A percentile compares a stretch with the other conserved stretches of the same genome.
These are phyloP conservation scores for Miscanthus lutarioriparius DNA, from an alignment of 176 grass and related monocot species.

Conservation along the genomic window DNA sequence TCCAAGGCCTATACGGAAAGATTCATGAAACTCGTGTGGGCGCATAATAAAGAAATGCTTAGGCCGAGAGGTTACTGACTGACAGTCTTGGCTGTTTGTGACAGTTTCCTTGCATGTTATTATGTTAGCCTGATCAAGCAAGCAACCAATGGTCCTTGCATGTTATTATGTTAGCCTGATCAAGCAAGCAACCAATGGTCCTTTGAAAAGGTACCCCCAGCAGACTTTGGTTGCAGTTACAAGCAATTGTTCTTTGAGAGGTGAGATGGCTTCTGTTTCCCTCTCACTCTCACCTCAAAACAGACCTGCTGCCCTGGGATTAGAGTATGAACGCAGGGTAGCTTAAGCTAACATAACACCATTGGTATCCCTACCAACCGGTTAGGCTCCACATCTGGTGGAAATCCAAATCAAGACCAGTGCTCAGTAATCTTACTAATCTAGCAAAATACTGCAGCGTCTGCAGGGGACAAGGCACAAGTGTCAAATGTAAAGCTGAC, in stretches of 20 bases:
- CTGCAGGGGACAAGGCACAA: background rate
- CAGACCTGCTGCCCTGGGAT: background rate
- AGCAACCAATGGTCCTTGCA: constrained; percentile 23
- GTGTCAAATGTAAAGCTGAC: constrained; percentile 6
- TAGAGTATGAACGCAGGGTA: background rate
- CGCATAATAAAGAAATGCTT: constrained; percentile 13
- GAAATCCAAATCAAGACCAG: constrained; percentile 26
- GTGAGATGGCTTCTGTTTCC: constrained; percentile 20
- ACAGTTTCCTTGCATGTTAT: background rate
- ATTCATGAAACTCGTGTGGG: constrained; percentile 33
- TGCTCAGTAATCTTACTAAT: constrained; percentile 23
- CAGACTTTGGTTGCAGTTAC: constrained; percentile 7
- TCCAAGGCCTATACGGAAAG: constrained; percentile 17
- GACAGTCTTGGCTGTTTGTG: constrained; percentile 38
- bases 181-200: constrained; percentile 33
- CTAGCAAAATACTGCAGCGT: constrained; percentile 3
- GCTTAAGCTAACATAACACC: background rate
- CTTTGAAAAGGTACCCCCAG: background rate
- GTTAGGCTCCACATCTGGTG: background rate
- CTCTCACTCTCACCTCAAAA: constrained; percentile 4
- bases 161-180: constrained; percentile 21
- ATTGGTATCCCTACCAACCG: background rate
- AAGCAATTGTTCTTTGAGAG: background rate
- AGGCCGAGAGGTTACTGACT: constrained; percentile 17
- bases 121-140: constrained; percentile 29